These are phyloP conservation scores for Linum usitatissimum DNA, from an alignment of 345 rosid genomes.

Conservation along the genomic window DNA sequence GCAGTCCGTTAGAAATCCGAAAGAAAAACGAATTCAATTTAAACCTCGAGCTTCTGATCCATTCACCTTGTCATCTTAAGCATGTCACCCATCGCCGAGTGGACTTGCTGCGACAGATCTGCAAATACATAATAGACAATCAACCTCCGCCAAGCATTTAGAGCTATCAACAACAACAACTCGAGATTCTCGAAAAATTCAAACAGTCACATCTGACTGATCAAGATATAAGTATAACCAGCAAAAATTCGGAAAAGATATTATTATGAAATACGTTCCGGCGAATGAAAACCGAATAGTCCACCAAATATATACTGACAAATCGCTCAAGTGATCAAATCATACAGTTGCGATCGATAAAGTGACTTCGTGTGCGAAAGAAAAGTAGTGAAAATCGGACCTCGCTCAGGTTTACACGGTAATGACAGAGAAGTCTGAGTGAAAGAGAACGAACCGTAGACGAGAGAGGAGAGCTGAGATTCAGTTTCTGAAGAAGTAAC, in stretches of 20 bases:
- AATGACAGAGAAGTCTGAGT: background rate
- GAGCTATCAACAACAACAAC: background rate
- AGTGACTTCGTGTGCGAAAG: background rate
- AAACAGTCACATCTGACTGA: background rate
- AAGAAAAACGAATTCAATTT: background rate
- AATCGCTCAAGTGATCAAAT: too few relatives aligned
- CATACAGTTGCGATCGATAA: background rate
- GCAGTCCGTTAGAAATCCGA: background rate
- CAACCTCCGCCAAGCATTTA: background rate
- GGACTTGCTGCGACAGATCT: constrained; percentile 81
- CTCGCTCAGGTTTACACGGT: background rate
- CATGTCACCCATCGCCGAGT: constrained; percentile 67
- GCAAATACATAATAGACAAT: constrained; percentile 8
- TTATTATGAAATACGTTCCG: too few relatives aligned
- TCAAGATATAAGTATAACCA: background rate
- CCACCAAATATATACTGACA: too few relatives aligned
- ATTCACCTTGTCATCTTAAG: constrained; percentile 77
- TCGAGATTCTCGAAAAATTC: background rate
- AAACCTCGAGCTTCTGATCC: background rate
- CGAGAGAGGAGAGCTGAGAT: constrained; percentile 52
- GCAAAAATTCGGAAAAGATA: too few relatives aligned
- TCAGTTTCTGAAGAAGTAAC: constrained; percentile 33
- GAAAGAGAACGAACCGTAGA: constrained; percentile 40
- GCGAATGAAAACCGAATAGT: too few relatives aligned
- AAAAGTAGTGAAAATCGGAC: background rate